Percentiles rank a stretch among this genome's conserved stretches.
These are phyloP conservation scores for Boletus insuetus DNA, from an alignment of 768 basidiomycete species.

Conservation along the genomic window DNA sequence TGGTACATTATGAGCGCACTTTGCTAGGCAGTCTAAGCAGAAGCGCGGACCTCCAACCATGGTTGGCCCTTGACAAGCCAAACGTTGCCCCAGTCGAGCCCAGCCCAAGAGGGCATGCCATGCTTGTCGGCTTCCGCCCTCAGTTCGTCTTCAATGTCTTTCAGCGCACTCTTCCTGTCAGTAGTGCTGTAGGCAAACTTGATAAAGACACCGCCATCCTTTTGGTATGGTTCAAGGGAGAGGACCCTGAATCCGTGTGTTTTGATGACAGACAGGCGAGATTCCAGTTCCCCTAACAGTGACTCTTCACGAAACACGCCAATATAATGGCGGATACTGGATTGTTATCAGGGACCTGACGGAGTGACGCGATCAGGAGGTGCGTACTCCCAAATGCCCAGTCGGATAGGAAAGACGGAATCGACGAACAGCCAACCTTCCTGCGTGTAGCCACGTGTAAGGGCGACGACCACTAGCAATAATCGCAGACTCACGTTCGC, in stretches of 20 bases:
- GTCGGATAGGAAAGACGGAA: slow-evolving; percentile 72
- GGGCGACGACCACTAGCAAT: slow-evolving; percentile 6
- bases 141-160: slow-evolving; percentile 49
- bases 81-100: slow-evolving; percentile 46
- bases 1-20: not conserved
- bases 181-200: slow-evolving; percentile 56
- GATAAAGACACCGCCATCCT: slow-evolving; percentile 88
- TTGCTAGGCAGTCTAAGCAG: not conserved
- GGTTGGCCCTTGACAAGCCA: slow-evolving; percentile 79
- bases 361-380: not conserved
- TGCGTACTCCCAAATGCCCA: slow-evolving; percentile 73
- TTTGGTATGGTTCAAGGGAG: slow-evolving; percentile 60
- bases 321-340: slow-evolving; percentile 62
- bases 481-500: slow-evolving; percentile 20
- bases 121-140: slow-evolving; percentile 41
- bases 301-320: slow-evolving; percentile 58
- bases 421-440: slow-evolving; percentile 71
- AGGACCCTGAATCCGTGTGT: slow-evolving; percentile 59
- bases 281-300: slow-evolving; percentile 48
- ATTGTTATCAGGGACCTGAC: slow-evolving; percentile 1
- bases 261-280: slow-evolving; percentile 50
- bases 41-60: slow-evolving; percentile 67
- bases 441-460: slow-evolving; percentile 19
- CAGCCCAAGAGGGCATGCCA: slow-evolving; percentile 64
- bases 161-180: slow-evolving; percentile 39